These are phyloP conservation scores for Calonectria henricotiae DNA, from an alignment of 2,329 filamentous ascomycete species.

Conservation along the genomic window DNA sequence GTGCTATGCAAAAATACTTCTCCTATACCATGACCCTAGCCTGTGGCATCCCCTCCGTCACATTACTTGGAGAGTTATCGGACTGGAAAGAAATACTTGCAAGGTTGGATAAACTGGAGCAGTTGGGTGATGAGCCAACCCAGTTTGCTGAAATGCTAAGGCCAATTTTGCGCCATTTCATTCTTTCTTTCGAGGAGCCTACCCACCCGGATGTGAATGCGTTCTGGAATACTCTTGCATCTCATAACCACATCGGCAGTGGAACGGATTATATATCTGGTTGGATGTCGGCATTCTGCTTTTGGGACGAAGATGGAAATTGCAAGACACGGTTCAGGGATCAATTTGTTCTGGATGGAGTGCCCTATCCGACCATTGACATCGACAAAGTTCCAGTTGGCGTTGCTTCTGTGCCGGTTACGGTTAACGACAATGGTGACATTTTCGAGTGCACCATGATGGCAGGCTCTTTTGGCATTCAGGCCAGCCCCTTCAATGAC, in stretches of 20 bases:
- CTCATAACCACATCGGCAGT: neutral
- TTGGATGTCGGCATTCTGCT: slow-evolving; percentile 45
- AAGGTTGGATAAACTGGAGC: slow-evolving; percentile 58
- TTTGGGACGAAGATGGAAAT: slow-evolving; percentile 34
- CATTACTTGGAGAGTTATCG: slow-evolving; percentile 63
- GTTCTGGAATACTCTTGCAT: slow-evolving; percentile 59
- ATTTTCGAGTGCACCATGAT: slow-evolving; percentile 34
- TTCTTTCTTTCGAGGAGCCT: slow-evolving; percentile 58
- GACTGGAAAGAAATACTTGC: slow-evolving; percentile 62
- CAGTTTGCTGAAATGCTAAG: slow-evolving; percentile 57
- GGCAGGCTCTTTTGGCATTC: slow-evolving; percentile 42
- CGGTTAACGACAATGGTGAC: slow-evolving; percentile 25
- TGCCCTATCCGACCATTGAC: slow-evolving; percentile 30
- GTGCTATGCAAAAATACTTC: slow-evolving; percentile 67
- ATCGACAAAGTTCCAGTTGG: slow-evolving; percentile 29
- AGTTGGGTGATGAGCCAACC: slow-evolving; percentile 58
- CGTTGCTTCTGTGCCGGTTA: slow-evolving; percentile 39
- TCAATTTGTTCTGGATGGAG: neutral
- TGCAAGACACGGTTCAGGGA: fast-evolving
- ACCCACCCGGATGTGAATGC: slow-evolving; percentile 46
- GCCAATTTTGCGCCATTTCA: slow-evolving; percentile 60
- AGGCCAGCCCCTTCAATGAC: neutral
- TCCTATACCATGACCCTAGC: slow-evolving; percentile 46
- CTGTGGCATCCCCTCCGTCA: slow-evolving; percentile 70
- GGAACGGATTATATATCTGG: slow-evolving; percentile 26